Evolutionary conservation across 768 basidiomycete species (phyloP), one percentile per base, ranked within the genome.

Genomic region (Lactarius quietus): DNA sequence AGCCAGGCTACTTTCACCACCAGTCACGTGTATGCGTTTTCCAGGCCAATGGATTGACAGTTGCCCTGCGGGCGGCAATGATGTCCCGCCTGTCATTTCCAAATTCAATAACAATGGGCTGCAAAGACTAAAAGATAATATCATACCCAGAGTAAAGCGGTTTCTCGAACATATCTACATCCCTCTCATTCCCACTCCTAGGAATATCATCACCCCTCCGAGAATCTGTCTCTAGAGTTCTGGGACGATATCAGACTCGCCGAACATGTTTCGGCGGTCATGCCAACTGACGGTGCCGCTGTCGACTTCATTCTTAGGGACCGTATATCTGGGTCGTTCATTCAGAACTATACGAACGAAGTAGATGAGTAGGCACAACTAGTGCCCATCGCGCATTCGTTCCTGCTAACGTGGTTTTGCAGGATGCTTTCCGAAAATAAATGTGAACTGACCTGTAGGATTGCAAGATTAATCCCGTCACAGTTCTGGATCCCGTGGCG

Each of bases 181-280:
- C 45, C 6, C 15, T 17, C 23, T 60, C 23, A 60, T n/a, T 14
- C 3, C 2, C 23, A 5, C 26, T 53, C 12, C 2, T 29, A 64
- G 63, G 33, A 3, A 7, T 64, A 64, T 20, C 6, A 35, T 15
- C n/a, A n/a, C n/a, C 12, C 12, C 0, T 29, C 52, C 1, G 63
- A 64, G 7, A 28, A n/a, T 0, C 33, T 55, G 5, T 1, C 7
- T 0, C 28, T 64, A 15, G 41, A 36, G 0, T 38, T 64, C 10
- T 59, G 63, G 63, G 63, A 64, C 4, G 28, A 23, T 0, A 31
- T 2, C 3, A 12, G 63, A 0, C 58, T 64, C 2, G 63, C 63
- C 0, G 31, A 58, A 4, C 58, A 64, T 0, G 53, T 18, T 3
- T 9, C 43, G 23, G 63, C 58, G 0, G 20, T 52, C 3, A 31